These are phyloP conservation scores for Hericium coralloides DNA, from an alignment of 768 basidiomycete genomes.

Conservation along the genomic window DNA sequence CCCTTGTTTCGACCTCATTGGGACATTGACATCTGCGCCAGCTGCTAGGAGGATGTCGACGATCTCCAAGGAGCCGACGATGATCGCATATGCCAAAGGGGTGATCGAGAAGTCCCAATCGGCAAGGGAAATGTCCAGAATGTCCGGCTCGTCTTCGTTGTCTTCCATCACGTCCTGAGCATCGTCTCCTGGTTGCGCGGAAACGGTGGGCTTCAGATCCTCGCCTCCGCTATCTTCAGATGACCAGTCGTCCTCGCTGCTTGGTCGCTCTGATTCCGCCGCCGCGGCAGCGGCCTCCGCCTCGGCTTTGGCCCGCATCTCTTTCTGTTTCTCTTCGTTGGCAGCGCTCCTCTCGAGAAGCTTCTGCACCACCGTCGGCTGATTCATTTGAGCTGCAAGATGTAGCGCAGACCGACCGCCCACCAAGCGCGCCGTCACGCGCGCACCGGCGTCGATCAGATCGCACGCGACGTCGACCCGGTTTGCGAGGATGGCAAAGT, in stretches of 20 bases:
- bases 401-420: constrained; percentile 51
- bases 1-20: constrained; percentile 18
- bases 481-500: constrained; percentile 43
- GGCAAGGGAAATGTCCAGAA: constrained; percentile 41
- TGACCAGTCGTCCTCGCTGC: constrained; percentile 15
- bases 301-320: constrained; percentile 11
- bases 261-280: constrained; percentile 11
- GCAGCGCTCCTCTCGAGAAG: constrained; percentile 39
- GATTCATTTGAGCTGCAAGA: constrained; percentile 43
- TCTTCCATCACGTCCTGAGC: constrained; percentile 34
- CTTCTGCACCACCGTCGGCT: constrained; percentile 34
- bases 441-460: constrained; percentile 45
- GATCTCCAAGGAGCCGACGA: constrained; percentile 35
- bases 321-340: constrained; percentile 20
- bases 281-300: constrained; percentile 6
- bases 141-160: constrained; percentile 38
- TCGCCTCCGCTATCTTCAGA: constrained; percentile 6
- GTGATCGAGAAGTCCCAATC: constrained; percentile 56
- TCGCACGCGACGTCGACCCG: constrained; percentile 38
- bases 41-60: constrained; percentile 38
- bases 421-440: constrained; percentile 46
- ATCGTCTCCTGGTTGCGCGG: too few species aligned
- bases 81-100: constrained; percentile 41
- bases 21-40: constrained; percentile 36
- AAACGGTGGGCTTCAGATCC: constrained; percentile 5